Evolutionary conservation across 2,329 filamentous ascomycete species (phyloP), one percentile per base, ranked within the genome.

Genomic region (Waltergamsia citrina): DNA sequence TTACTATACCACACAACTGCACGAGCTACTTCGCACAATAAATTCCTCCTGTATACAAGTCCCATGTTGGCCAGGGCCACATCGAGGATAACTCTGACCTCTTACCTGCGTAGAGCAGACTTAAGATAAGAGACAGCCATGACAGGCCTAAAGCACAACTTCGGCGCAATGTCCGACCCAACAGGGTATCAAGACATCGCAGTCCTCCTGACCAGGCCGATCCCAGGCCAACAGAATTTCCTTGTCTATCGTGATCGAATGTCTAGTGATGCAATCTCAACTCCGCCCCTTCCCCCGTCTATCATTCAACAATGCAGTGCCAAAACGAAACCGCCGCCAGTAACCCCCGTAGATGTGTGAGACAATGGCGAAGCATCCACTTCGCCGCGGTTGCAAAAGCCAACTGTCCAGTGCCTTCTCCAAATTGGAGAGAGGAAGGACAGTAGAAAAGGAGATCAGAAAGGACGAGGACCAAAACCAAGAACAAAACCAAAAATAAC

Each of bases 191-290:
- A 28, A 34, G 15, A 25, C 16, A 16, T 33, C 24, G 16, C 23
- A n/a, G 29, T 27, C 30, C 20, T 10, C 18, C 22, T 25, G 10
- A 18, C 18, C 30, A 23, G n/a, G 18, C 21, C 28, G n/a, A n/a
- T 21, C 9, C 26, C 24, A 19, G 17, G 15, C 25, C 16, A 20
- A 22, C 19, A 29, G 18, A 29, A 35, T 17, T 25, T 33, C 42
- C 39, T 28, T 39, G 39, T 49, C 45, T 49, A 49, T 48, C 45
- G 32, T 45, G 39, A 45, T 46, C 41, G 40, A 44, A 32, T 43
- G 42, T 50, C 48, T 51, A 34, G 29, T 19, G 48, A 51, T 47
- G 47, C 44, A 46, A 38, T 43, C 40, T 43, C 47, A 51, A 51
- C 48, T 49, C 48, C 48, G 34, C 41, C 41, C 43, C n/a, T n/a